These are phyloP conservation scores for Musa balbisiana DNA, from an alignment of 202 grass and related monocot genomes.

Conservation along the genomic window DNA sequence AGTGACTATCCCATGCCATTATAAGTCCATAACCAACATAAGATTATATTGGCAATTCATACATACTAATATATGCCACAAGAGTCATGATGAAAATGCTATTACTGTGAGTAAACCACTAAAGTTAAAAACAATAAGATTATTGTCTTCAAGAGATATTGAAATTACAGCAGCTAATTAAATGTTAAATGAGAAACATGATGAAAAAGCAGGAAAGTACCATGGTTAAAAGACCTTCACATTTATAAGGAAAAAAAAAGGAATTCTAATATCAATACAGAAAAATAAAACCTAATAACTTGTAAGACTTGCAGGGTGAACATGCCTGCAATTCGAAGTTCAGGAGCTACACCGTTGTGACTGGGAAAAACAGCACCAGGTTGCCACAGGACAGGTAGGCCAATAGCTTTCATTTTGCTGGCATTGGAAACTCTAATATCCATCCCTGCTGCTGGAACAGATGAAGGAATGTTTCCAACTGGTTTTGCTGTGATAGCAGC, in stretches of 20 bases:
- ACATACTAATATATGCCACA: not conserved
- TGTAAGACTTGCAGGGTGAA: not conserved
- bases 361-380: slow-evolving; percentile 27
- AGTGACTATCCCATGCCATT: not conserved
- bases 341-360: slow-evolving; percentile 37
- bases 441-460: slow-evolving; percentile 40
- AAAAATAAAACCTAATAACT: not conserved
- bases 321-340: slow-evolving; percentile 58
- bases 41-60: too few species aligned
- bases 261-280: not conserved
- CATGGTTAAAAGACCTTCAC: not conserved
- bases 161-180: not conserved
- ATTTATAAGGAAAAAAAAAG: not conserved
- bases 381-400: slow-evolving; percentile 27
- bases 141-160: not conserved
- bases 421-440: slow-evolving; percentile 40
- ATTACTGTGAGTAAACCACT: not conserved
- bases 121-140: not conserved
- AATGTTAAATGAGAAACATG: not conserved
- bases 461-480: slow-evolving; percentile 32
- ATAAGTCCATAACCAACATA: not conserved
- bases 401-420: slow-evolving; percentile 36
- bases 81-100: not conserved
- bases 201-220: not conserved
- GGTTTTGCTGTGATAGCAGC: slow-evolving; percentile 29